Percentiles rank a stretch among this genome's conserved stretches.
Evolutionary conservation across 192 early-diverging fungal genomes (phyloP).

Genomic region (Coemansia sp.): DNA sequence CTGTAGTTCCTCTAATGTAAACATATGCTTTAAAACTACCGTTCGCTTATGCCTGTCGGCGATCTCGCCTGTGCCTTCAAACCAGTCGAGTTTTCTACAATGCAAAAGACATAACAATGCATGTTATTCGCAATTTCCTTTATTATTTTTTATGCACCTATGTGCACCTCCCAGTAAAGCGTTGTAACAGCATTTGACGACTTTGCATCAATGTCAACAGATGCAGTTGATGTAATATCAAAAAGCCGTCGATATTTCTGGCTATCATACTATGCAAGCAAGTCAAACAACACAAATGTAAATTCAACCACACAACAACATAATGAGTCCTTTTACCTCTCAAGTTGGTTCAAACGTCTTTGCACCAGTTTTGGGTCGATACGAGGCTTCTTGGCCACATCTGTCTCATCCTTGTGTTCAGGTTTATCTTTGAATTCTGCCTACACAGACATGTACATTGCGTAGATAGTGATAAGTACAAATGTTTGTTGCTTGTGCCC

Average conservation of each 20-base stretch:
- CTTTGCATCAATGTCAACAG: background rate
- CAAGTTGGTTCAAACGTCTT: slow-evolving; percentile 68
- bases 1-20: slow-evolving; percentile 83
- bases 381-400: slow-evolving; percentile 35
- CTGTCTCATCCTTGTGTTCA: slow-evolving; percentile 24
- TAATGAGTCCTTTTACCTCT: slow-evolving; percentile 53
- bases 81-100: slow-evolving; percentile 81
- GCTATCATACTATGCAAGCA: slow-evolving; percentile 5
- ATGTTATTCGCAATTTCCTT: background rate
- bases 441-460: slow-evolving; percentile 24
- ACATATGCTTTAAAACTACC: slow-evolving; percentile 96
- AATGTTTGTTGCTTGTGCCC: background rate
- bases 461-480: background rate
- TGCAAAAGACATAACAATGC: background rate
- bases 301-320: background rate
- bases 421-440: slow-evolving; percentile 82
- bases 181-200: background rate
- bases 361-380: slow-evolving; percentile 61
- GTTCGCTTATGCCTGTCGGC: slow-evolving; percentile 75
- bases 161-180: background rate
- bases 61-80: slow-evolving; percentile 71
- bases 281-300: background rate
- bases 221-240: background rate
- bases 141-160: background rate
- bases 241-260: background rate